Percentiles rank a stretch among this genome's conserved stretches.
Evolutionary conservation across 371 early-diverging fungal genomes (phyloP).

Genomic region (Batkoa obscura): DNA sequence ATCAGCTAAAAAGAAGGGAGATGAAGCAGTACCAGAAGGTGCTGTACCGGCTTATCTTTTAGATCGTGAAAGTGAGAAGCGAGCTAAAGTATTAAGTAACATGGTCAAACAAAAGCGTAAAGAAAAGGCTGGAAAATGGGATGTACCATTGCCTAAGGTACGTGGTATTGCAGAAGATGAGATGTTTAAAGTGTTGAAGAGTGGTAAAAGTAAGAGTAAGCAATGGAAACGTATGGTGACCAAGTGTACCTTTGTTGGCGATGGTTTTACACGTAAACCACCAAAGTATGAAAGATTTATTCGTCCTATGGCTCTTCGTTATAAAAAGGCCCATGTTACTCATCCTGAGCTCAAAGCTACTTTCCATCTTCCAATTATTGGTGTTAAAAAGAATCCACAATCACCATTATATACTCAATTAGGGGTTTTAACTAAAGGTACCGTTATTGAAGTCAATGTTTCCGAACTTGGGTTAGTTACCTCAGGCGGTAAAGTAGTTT

Average conservation of each 20-base stretch:
- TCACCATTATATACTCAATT: conserved; percentile 94
- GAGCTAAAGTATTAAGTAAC: conserved; percentile 93
- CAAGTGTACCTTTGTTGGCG: conserved; percentile 99
- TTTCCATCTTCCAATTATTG: conserved; percentile 95
- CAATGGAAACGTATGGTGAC: conserved; percentile 99
- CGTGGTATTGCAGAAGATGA: conserved; percentile 98
- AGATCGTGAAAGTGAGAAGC: conserved; percentile 95
- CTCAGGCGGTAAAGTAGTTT: conserved; percentile 96
- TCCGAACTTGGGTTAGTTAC: conserved; percentile 98
- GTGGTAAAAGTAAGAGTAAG: conserved; percentile 90
- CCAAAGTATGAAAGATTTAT: conserved; percentile 99
- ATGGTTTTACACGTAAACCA: conserved; percentile 98
- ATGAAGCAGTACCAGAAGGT: conserved; percentile 78
- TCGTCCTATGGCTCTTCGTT: conserved; percentile 97
- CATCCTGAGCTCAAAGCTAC: conserved; percentile 99
- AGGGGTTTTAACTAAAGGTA: conserved; percentile 99
- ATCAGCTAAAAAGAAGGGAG: conserved; percentile 74
- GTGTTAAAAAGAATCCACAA: conserved; percentile 99
- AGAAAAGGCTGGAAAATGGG: conserved; percentile 98
- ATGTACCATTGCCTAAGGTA: conserved; percentile 97
- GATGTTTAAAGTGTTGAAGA: conserved; percentile 96
- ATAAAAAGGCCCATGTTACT: conserved; percentile 98
- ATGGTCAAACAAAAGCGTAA: conserved; percentile 99
- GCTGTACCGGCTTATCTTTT: conserved; percentile 97
- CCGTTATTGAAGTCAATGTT: conserved; percentile 96